Base-by-base conservation (phyloP, 192 early-diverging fungal species). In the Kappamyces sp. region DNA sequence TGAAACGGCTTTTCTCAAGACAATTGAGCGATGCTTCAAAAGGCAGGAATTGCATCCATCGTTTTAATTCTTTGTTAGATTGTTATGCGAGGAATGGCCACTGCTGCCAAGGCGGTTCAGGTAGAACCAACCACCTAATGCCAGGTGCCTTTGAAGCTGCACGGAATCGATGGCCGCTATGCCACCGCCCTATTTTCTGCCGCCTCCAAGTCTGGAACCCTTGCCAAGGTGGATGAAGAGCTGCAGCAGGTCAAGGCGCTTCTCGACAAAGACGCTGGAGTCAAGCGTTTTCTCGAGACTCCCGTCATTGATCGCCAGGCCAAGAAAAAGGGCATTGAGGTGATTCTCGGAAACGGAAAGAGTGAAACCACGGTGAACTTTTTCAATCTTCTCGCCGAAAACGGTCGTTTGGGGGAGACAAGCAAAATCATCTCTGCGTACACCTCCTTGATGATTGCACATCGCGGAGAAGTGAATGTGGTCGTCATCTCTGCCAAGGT, bases 151-250 rank as follows among this genome's bases (percentile, higher is more conserved):
- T 51, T 91, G 35, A 77, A 83, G 45, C 80, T 98, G 49, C 86
- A 89, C 79, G 92, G 93, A 50, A 88, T 98, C 70, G 90, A 94
- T 42, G 95, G 95, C 66, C 89, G 93, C 65, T 98, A 98, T 72
- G 93, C 95, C 48, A 95, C 93, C 11, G 95, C 95, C 45, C 84
- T 98, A 53, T 98, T 86, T 83, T 77, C 88, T 50, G 95, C 95
- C 55, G 95, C 95, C 22, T 75, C 86, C 63, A 89, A 88, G 66
- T 78, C 86, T 78, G 81, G 87, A 61, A 69, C 66, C 9, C 86
- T 96, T 59, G 75, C 87, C 7, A 66, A 76, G 15, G 91, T 98
- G 37, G 92, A 98, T 70, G 59, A 70, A 51, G 95, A 98, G 49
- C 79, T 98, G 55, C 75, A 73, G 61, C 66, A 72, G 48, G 69